A percentile compares a stretch with the other conserved stretches of the same genome.
Conservation (phyloP, 805 yeast species). For the Candida tibetensis region DNA sequence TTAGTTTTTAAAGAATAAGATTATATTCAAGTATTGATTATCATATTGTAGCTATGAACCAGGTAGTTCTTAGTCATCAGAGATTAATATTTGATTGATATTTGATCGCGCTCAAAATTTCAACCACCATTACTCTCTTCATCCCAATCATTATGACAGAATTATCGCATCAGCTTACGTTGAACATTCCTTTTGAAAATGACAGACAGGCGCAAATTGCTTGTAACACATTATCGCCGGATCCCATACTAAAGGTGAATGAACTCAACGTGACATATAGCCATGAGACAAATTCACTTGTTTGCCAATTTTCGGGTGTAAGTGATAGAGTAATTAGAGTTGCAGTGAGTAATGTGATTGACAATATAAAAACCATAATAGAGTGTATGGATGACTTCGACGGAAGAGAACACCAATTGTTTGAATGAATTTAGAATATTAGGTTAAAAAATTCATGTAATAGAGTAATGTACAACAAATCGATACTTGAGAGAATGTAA, state of each 20-base stretch:
- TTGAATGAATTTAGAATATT: slow-evolving; percentile 11
- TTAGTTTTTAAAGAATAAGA: too few species aligned
- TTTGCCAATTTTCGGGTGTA: slow-evolving; percentile 52
- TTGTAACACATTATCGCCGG: slow-evolving; percentile 59
- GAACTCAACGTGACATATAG: slow-evolving; percentile 55
- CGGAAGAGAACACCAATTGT: slow-evolving; percentile 27
- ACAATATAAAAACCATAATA: slow-evolving; percentile 68
- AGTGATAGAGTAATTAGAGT: slow-evolving; percentile 79
- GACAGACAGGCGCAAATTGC: slow-evolving; percentile 64
- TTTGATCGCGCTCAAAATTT: too few species aligned
- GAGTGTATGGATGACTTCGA: slow-evolving; percentile 79
- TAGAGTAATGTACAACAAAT: background rate
- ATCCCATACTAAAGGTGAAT: slow-evolving; percentile 72
- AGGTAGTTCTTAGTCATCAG: background rate
- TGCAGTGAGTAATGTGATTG: slow-evolving; percentile 78
- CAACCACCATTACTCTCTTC: too few species aligned
- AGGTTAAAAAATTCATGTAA: too few species aligned
- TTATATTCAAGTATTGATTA: too few species aligned
- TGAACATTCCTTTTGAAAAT: slow-evolving; percentile 64
- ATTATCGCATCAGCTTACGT: slow-evolving; percentile 19
- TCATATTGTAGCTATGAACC: too few species aligned
- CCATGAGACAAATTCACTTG: slow-evolving; percentile 34
- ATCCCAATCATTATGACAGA: slow-evolving; percentile 10
- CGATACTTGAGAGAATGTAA: too few species aligned
- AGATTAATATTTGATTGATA: too few species aligned